Evolutionary conservation across 2,329 filamentous ascomycete genomes (phyloP).

Genomic region (Chaetomium globosum): DNA sequence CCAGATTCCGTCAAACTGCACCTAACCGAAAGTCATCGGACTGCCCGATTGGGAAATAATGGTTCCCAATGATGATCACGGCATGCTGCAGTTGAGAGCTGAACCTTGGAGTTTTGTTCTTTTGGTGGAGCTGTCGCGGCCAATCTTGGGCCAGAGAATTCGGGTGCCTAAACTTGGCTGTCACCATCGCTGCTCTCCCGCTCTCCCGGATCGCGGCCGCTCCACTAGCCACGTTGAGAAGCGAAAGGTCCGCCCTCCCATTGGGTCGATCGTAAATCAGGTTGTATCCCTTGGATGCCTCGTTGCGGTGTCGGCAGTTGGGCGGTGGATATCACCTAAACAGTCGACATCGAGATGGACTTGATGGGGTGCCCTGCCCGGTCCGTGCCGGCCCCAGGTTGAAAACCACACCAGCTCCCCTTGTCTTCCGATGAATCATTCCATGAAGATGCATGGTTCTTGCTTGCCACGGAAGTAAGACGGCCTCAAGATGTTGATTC

Average conservation of each 20-base stretch:
- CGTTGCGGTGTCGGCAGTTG: conserved; percentile 5
- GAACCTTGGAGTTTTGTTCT: neutral
- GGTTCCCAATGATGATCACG: neutral
- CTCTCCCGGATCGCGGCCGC: neutral
- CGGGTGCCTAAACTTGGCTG: conserved; percentile 26
- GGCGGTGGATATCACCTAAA: neutral
- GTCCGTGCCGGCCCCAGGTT: neutral
- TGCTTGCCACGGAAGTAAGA: neutral
- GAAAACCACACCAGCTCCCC: neutral
- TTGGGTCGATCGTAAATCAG: conserved; percentile 20
- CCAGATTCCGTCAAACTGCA: neutral
- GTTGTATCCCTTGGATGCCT: neutral
- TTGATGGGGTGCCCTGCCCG: conserved; percentile 2
- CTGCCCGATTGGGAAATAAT: neutral
- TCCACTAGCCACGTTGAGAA: neutral
- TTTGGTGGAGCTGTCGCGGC: conserved; percentile 15
- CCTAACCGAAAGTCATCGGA: neutral
- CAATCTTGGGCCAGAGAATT: conserved; percentile 26
- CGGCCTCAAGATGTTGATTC: neutral
- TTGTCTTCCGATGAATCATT: neutral
- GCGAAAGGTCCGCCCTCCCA: neutral
- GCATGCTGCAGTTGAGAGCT: conserved; percentile 4
- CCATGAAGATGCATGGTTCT: neutral
- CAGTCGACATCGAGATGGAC: neutral
- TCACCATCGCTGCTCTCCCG: neutral